Percentiles rank a stretch among this genome's conserved stretches.
Evolutionary conservation across 1,139 yeast genomes (phyloP).

Genomic region (Kurtzmaniella quercitrusa): DNA sequence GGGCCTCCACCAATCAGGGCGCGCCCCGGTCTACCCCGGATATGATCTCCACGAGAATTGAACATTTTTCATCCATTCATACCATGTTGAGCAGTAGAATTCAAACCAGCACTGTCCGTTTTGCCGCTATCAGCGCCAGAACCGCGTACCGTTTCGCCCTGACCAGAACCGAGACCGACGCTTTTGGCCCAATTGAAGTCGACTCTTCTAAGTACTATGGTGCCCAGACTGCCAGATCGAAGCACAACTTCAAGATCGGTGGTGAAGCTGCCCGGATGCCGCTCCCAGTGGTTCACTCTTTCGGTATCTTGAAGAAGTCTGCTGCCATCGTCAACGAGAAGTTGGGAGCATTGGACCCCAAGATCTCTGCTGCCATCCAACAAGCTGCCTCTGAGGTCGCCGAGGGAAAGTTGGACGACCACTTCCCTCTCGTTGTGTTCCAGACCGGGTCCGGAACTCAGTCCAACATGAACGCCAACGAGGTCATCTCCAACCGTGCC

Average conservation of each 20-base stretch:
- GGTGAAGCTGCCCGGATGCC: constrained; percentile 91
- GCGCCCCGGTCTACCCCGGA: not conserved
- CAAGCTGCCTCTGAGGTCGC: constrained; percentile 94
- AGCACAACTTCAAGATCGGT: constrained; percentile 92
- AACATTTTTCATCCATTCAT: not conserved
- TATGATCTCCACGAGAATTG: not conserved
- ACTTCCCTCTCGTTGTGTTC: constrained; percentile 96
- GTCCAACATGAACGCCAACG: constrained; percentile 98
- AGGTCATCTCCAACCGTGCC: constrained; percentile 96
- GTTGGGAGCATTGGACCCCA: constrained; percentile 77
- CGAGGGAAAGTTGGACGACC: constrained; percentile 86
- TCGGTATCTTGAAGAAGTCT: constrained; percentile 91
- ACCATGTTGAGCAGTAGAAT: constrained; percentile 1
- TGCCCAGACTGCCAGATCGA: constrained; percentile 94
- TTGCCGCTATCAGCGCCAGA: not conserved
- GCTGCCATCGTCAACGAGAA: constrained; percentile 88
- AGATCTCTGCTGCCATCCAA: constrained; percentile 78
- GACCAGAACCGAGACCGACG: constrained; percentile 83
- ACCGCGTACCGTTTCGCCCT: constrained; percentile 18
- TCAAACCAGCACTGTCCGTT: not conserved
- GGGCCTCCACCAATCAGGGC: too few species aligned
- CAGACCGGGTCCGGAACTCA: constrained; percentile 99
- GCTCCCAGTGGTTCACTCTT: constrained; percentile 82
- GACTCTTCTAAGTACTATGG: constrained; percentile 90
- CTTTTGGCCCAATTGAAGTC: constrained; percentile 93